Evolutionary conservation across 1,139 yeast genomes (phyloP).

Genomic region (Blastobotrys elegans): DNA sequence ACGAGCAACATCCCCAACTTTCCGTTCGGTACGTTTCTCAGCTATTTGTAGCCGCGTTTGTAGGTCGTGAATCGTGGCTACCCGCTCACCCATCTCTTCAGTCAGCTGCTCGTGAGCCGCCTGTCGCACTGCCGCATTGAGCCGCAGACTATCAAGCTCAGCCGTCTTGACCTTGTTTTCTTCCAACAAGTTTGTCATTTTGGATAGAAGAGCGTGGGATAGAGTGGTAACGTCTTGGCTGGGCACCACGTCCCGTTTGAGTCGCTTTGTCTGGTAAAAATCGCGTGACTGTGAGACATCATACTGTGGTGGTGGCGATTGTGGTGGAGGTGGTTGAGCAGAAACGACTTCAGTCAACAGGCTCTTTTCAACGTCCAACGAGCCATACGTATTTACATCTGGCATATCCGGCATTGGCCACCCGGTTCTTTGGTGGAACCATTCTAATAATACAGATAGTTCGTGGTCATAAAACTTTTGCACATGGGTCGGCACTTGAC

Average conservation of each 20-base stretch:
- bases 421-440: conserved; percentile 41
- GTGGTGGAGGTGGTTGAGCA: conserved; percentile 21
- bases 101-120: conserved; percentile 40
- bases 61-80: conserved; percentile 26
- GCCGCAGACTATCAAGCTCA: conserved; percentile 36
- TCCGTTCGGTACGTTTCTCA: conserved; percentile 29
- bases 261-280: conserved; percentile 60
- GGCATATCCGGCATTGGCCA: conserved; percentile 59
- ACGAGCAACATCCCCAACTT: conserved; percentile 20
- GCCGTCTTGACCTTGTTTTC: conserved; percentile 20
- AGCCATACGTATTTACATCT: conserved; percentile 53
- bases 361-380: conserved; percentile 74
- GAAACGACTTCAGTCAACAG: conserved; percentile 64
- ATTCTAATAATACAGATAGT: conserved; percentile 55
- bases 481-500: conserved; percentile 73
- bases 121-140: conserved; percentile 30
- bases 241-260: conserved; percentile 47
- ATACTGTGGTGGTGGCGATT: neutral
- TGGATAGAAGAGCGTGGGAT: conserved; percentile 47
- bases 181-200: conserved; percentile 24
- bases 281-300: conserved; percentile 17
- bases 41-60: conserved; percentile 23
- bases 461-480: conserved; percentile 70
- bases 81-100: conserved; percentile 37
- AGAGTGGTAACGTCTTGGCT: conserved; percentile 26